Evolutionary conservation across 2,329 filamentous ascomycete genomes (phyloP).

Genomic region (Talaromyces islandicus): DNA sequence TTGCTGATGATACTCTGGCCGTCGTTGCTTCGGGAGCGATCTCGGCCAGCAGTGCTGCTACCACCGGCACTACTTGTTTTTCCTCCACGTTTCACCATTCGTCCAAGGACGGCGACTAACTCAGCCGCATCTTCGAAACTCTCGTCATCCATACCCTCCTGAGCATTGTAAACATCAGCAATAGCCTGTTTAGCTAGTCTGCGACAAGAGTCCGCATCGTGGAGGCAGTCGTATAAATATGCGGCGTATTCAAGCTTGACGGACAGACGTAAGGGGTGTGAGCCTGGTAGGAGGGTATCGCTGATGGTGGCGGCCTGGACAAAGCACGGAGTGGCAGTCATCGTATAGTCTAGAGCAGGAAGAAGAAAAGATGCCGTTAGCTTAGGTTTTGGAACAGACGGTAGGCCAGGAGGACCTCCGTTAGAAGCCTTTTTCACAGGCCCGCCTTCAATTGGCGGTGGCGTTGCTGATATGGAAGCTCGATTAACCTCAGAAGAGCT

Average conservation of each 20-base stretch:
- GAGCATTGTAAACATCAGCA: conserved; percentile 81
- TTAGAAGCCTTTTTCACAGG: conserved; percentile 1
- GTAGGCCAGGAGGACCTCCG: conserved; percentile 39
- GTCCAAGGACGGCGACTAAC: conserved; percentile 76
- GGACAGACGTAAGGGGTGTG: conserved; percentile 80
- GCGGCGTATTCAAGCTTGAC: conserved; percentile 89
- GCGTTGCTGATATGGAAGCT: conserved; percentile 37
- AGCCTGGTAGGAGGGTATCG: conserved; percentile 71
- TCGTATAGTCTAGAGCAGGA: conserved; percentile 73
- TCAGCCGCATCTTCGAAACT: conserved; percentile 91
- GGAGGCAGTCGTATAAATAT: conserved; percentile 88
- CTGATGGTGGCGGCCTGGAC: conserved; percentile 69
- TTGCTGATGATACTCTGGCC: conserved; percentile 7
- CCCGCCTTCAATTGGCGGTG: conserved; percentile 50
- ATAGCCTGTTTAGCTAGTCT: conserved; percentile 76
- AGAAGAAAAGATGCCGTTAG: conserved; percentile 68
- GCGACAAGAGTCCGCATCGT: conserved; percentile 71
- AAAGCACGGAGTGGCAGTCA: conserved; percentile 76
- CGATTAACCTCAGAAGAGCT: conserved; percentile 15
- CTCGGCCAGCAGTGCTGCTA: conserved; percentile 26
- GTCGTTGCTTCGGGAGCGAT: conserved; percentile 11
- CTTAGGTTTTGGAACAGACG: conserved; percentile 23
- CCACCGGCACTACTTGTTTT: conserved; percentile 25
- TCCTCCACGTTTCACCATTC: conserved; percentile 74
- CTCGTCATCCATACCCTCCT: conserved; percentile 89